These are phyloP conservation scores for Botrytis galanthina DNA, from an alignment of 2,329 filamentous ascomycete genomes.

Conservation along the genomic window DNA sequence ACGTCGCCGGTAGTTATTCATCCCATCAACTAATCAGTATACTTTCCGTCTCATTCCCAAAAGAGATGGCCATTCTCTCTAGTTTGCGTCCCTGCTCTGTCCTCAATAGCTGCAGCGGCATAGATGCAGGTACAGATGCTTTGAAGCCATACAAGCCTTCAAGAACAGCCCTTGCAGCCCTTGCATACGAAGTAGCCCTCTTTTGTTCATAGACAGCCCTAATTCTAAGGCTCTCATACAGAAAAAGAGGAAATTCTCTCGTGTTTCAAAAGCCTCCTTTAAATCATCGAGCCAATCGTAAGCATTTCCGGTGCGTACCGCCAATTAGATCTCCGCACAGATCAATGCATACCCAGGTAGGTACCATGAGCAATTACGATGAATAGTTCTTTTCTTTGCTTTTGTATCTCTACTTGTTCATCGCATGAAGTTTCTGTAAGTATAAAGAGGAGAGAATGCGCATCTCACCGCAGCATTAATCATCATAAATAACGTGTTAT, in stretches of 20 bases:
- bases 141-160: not conserved
- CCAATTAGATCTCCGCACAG: not conserved
- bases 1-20: not conserved
- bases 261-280: not conserved
- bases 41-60: not conserved
- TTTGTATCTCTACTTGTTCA: not conserved
- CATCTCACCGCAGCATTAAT: not conserved
- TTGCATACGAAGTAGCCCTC: not conserved
- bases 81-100: not conserved
- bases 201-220: not conserved
- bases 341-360: not conserved
- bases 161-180: not conserved
- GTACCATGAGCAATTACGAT: not conserved
- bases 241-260: not conserved
- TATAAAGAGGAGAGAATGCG: not conserved
- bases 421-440: not conserved
- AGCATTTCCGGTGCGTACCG: not conserved
- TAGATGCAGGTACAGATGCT: constrained; percentile 11
- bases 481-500: not conserved
- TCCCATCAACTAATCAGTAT: not conserved
- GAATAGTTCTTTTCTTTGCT: not conserved
- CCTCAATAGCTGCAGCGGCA: not conserved
- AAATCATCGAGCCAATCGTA: not conserved
- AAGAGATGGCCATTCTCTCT: not conserved
- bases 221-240: not conserved